phyloP scores from a whole-genome alignment of 176 grass and related monocot genomes.

The Hordeum marinum region DNA sequence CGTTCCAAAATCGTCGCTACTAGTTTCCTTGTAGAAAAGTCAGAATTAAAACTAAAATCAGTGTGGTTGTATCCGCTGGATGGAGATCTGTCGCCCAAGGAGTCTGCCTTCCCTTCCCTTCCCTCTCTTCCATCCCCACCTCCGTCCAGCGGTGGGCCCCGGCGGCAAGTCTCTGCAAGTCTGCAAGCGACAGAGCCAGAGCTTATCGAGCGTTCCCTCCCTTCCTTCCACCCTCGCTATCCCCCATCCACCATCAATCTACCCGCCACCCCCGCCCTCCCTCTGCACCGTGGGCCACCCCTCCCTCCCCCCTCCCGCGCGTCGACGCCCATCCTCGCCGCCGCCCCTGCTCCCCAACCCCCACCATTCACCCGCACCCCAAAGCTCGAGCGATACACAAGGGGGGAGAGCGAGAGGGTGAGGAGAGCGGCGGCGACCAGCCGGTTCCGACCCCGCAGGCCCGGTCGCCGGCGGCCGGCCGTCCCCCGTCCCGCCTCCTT shows the following conservation, averaged over 20 bases:
- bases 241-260: background rate
- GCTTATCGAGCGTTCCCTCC: background rate
- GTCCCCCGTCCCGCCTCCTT: background rate
- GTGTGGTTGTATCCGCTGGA: background rate
- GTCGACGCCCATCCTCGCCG: background rate
- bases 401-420: rapidly evolving
- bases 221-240: background rate
- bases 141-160: background rate
- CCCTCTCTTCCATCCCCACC: too few species aligned
- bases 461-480: background rate
- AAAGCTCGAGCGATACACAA: background rate
- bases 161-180: background rate
- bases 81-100: background rate
- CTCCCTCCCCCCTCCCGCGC: background rate
- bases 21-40: too few species aligned
- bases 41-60: too few species aligned
- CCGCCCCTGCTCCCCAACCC: background rate
- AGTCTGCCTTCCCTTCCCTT: too few species aligned
- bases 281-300: constrained; percentile 1
- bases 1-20: too few species aligned
- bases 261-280: background rate
- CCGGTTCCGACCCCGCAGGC: background rate
- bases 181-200: too few species aligned
- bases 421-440: background rate
- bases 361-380: background rate